A percentile compares a stretch with the other conserved stretches of the same genome.
These are phyloP conservation scores for Phytophthora palmivora DNA, from an alignment of 352 stramenopile species.

Conservation along the genomic window DNA sequence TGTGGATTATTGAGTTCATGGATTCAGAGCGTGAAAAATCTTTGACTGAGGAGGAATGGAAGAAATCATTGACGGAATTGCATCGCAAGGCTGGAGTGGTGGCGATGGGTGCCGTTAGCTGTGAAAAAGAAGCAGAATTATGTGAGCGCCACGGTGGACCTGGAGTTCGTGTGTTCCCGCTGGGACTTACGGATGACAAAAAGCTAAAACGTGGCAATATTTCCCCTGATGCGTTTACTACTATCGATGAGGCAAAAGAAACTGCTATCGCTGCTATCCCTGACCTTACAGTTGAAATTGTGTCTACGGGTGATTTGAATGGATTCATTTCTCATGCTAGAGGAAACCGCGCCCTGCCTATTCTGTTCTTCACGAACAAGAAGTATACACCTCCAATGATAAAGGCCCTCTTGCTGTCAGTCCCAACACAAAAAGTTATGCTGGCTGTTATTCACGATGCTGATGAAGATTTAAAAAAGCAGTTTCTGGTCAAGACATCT, in stretches of 20 bases:
- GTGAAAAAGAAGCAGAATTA: constrained; percentile 46
- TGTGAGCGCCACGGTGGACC: constrained; percentile 61
- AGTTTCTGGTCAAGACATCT: constrained; percentile 58
- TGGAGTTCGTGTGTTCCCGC: constrained; percentile 61
- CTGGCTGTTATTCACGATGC: constrained; percentile 65
- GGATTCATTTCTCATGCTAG: constrained; percentile 58
- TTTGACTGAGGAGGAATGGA: constrained; percentile 48
- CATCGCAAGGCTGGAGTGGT: constrained; percentile 73
- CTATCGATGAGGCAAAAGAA: constrained; percentile 57
- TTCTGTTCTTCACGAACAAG: constrained; percentile 73
- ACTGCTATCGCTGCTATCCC: constrained; percentile 59
- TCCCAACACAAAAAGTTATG: constrained; percentile 59
- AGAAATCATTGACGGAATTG: constrained; percentile 54
- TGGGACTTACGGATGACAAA: constrained; percentile 37
- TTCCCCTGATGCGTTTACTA: constrained; percentile 45
- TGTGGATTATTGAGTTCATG: constrained; percentile 77
- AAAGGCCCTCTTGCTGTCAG: constrained; percentile 67
- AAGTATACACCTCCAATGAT: constrained; percentile 56
- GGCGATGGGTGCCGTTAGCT: constrained; percentile 62
- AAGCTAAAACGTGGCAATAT: constrained; percentile 48
- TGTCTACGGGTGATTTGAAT: constrained; percentile 60
- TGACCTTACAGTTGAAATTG: constrained; percentile 49
- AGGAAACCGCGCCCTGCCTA: constrained; percentile 48
- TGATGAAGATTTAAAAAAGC: constrained; percentile 62
- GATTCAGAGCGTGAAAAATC: constrained; percentile 40